Base-by-base conservation (phyloP, 2,329 filamentous ascomycete genomes). In the Cordyceps farinosa region DNA sequence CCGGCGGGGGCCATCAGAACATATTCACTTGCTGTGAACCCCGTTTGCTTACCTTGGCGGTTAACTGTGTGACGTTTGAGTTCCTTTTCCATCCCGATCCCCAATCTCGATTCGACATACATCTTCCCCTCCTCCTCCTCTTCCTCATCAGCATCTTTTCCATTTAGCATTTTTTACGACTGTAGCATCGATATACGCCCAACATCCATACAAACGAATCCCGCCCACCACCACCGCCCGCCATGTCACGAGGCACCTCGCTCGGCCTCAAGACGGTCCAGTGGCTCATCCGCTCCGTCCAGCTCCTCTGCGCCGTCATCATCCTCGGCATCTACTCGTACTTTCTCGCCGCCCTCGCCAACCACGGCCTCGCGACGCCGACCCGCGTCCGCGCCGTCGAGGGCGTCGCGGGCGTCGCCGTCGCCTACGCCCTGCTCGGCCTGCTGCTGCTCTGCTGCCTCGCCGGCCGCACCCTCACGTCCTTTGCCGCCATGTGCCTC, bases 261-360 rank as follows among this genome's bases (percentile, higher is more conserved):
- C 75, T 87, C 66, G 80, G 85, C 69, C 85, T 96, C 69, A 91
- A 91, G 70, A 76, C 84, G 65, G 64, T 84, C 53, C 89, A 91
- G 71, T 89, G 89, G 74, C 82, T 88, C 73, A 79, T 96, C 70
- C 90, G 94, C 68, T 77, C 83, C 67, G 77, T 97, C 63, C 86
- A 91, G 70, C 89, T 96, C 75, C 81, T 85, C 72, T 90, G 87
- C 74, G 82, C 89, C 9, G 86, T 83, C 64, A 82, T 96, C 68
- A 84, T 94, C 65, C 84, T 97, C 66, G 89, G 84, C 68, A 84
- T 95, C 71, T 93, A 89, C 81, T 88, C 87, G 56, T 97, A 96
- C 82, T 96, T 92, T 82, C 85, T 97, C 56, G 86, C 89, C 9
- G 84, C 89, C 9, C 84, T 93, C 15, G 74, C 84, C 66, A 85